Evolutionary conservation across 352 stramenopile species (phyloP), one percentile per base, ranked within the genome.

Genomic region (Pythium grandisporangium): DNA sequence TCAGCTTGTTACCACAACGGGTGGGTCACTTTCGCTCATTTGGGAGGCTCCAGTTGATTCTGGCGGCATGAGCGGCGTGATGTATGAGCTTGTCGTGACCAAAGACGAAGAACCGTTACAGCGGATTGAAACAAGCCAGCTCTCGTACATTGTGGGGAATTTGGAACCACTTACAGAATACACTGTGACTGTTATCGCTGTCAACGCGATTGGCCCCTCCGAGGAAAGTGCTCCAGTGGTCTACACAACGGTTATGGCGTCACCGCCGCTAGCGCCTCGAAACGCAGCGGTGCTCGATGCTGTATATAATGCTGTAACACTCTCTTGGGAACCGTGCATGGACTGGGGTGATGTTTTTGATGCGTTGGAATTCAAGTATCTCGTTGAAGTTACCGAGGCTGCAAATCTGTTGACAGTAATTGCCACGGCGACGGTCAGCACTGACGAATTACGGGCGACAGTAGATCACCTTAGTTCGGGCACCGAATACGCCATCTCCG

Each of bases 341-440:
- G n/a, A n/a, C n/a, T n/a, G n/a, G n/a, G n/a, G n/a, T n/a, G 71
- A 84, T 36, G 61, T 77, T 50, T 63, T 68, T 19, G 71, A 69
- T 7, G 57, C 61, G 5, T 61, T 62, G 7, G 42, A 79, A 2
- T 43, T 65, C 17, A 48, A 33, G 3, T 84, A 79, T 37, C 26
- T 41, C 3, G 24, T 78, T 6, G 38, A 63, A 17, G 37, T 75
- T 2, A 39, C 57, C 16, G 37, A 48, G 16, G 33, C 32, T 2
- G 37, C 20, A 2, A 41, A 58, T n/a, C 17, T 14, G 0, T 53
- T 23, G 0, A n/a, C 16, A 8, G 40, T 32, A 10, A 19, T 23
- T n/a, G n/a, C n/a, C n/a, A n/a, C n/a, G n/a, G n/a, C n/a, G n/a
- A n/a, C n/a, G n/a, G n/a, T n/a, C n/a, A n/a, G n/a, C n/a, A n/a